Evolutionary conservation across 2,329 filamentous ascomycete genomes (phyloP), one percentile per base, ranked within the genome.

Genomic region (Fusarium begoniae): DNA sequence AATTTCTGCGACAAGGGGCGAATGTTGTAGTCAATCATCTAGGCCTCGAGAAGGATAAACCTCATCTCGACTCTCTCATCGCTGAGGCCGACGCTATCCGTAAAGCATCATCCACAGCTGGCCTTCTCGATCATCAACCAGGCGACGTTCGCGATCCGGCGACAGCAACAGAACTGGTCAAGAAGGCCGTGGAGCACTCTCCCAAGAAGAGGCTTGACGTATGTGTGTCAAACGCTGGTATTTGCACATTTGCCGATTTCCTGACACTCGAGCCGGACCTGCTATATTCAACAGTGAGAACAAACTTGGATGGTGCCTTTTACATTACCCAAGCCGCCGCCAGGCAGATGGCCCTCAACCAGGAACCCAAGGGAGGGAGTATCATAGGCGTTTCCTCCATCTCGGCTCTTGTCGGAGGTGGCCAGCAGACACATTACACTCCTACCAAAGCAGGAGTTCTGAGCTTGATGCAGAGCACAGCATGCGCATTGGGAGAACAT

Each of bases 171-270:
- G 84, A 87, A 35, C 87, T 98, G 30, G 91, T 98, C 11, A 83
- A 85, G 18, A 86, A 87, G 73, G 91, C 92, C 1, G 91, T 95
- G 3, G 81, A 87, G 66, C 83, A 84, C 66, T 84, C 84, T 80
- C 44, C 62, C n/a, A 61, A 53, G 38, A 86, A 87, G 20, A 86
- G 90, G 8, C 83, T 95, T 40, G 92, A 94, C 82, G 86, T 97
- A 12, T 96, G 96, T 82, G 93, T 98, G 35, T 94, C 91, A 81
- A 98, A 98, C 84, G 95, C 95, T 8, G 95, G 95, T 12, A 89
- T 98, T 67, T 98, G 94, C 86, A 89, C 93, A 73, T 98, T 98
- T 83, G 92, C 92, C 66, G 93, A 97, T 75, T 97, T 98, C 79
- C 84, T 98, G 30, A 90, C 92, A 26, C 88, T 97, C 48, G 86